Base-by-base conservation (phyloP, 208 protist genomes). In the Phytomonas sp. region DNA sequence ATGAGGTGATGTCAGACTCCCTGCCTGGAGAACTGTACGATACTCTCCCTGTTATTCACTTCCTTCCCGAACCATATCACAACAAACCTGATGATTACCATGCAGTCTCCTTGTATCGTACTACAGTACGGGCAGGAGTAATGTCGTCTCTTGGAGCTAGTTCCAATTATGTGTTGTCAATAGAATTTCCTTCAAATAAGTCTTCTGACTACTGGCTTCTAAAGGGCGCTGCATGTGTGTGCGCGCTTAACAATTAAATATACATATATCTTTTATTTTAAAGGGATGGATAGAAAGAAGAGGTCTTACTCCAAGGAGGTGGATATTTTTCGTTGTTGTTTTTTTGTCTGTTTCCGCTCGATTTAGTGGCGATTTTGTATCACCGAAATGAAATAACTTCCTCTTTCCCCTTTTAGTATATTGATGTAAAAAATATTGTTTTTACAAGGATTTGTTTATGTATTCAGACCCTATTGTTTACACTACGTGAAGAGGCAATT, bases 111-210 rank as follows among this genome's bases (percentile, higher is more conserved):
- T 75, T 98, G 40, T 99, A 99, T 87, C 98, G 97, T 63, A 99
- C 97, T 26, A 92, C 83, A 10, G 73, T 93, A 16, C 90, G 98
- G 45, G 92, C 93, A 0, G 98, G 98, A 67, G 79, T 96, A 36
- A 97, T 99, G 30, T 97, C 91, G 11, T 98, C 97, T 3, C 90
- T 98, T 6, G 98, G 98, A 36, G 96, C 97, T 12, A 98, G 93
- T 71, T 98, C 94, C 66, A 98, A 98, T 86, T 98, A 95, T 79
- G 89, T 98, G 2, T 77, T 98, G 10, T 89, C 88, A 2, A 79
- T 97, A 40, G 95, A 97, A 76, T 77, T 88, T 37, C 91, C 89
- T 6, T 90, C 93, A 29, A 87, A 87, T 29, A 72, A 95, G 66
- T 76, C 77, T 37, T 81, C 87, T 11, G 90, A 96, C 81, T 97